These are phyloP conservation scores for Rosa chinensis DNA, from an alignment of 306 rosid genomes.

Conservation along the genomic window DNA sequence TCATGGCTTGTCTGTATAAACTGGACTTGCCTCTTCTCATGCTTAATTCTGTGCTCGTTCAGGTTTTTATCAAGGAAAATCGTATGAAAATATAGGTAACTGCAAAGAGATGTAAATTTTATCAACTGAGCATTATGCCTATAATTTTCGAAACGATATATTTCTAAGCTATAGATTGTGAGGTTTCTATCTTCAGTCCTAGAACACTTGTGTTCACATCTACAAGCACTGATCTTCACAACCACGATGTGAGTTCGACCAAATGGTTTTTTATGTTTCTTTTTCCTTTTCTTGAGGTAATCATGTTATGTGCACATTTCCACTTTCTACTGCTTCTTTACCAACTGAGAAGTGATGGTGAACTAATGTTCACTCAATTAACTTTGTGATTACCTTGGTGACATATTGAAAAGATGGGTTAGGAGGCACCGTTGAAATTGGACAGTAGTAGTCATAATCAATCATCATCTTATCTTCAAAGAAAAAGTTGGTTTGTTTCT, in stretches of 20 bases:
- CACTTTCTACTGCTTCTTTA: neutral
- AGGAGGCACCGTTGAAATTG: conserved; percentile 25
- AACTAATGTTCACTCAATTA: neutral
- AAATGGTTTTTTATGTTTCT: neutral
- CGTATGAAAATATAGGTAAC: neutral
- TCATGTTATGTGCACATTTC: neutral
- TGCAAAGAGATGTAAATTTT: neutral
- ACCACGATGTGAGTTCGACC: neutral
- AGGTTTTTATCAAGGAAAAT: neutral
- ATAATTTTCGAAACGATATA: neutral
- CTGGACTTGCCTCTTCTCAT: neutral
- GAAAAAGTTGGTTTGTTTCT: conserved; percentile 33
- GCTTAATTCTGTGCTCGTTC: neutral
- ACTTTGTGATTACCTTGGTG: conserved; percentile 29
- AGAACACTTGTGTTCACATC: neutral
- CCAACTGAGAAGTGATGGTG: conserved; percentile 5
- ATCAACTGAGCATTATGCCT: neutral
- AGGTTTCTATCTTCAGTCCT: neutral
- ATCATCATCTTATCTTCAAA: conserved; percentile 34
- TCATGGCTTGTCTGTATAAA: neutral
- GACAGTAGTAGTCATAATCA: conserved; percentile 26
- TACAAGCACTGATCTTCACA: neutral
- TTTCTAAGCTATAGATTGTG: neutral
- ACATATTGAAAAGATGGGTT: conserved; percentile 29
- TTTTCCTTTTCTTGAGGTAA: neutral